Evolutionary conservation across 1,284 basidiomycete species (phyloP).

Genomic region (Hemileia vastatrix): DNA sequence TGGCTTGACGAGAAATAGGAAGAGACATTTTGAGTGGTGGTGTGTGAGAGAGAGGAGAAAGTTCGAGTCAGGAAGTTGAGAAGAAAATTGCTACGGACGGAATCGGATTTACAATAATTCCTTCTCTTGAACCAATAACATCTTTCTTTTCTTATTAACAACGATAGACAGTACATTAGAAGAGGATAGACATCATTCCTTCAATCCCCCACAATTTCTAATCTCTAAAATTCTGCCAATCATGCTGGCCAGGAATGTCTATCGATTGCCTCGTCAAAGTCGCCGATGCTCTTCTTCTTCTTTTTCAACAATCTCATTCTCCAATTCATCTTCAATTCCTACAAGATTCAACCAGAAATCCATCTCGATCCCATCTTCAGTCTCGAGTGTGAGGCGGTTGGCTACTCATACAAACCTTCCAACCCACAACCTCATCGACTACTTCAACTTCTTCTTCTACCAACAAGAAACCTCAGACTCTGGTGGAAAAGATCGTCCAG

Average conservation of each 20-base stretch:
- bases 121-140: too few relatives aligned
- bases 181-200: too few relatives aligned
- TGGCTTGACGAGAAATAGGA: background rate
- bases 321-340: background rate
- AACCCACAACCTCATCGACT: too few relatives aligned
- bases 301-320: background rate
- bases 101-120: background rate
- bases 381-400: background rate
- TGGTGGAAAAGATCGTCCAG: slow-evolving; percentile 96
- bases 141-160: too few relatives aligned
- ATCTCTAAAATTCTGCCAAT: too few relatives aligned
- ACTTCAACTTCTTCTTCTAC: background rate
- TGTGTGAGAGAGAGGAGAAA: background rate
- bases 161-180: too few relatives aligned
- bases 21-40: background rate
- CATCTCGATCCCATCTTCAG: background rate
- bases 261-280: background rate
- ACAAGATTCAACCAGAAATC: background rate
- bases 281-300: background rate
- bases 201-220: too few relatives aligned
- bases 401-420: background rate
- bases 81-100: background rate
- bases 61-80: background rate
- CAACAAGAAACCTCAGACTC: slow-evolving; percentile 54
- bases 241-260: too few relatives aligned